Percentiles rank a stretch among this genome's conserved stretches.
These are phyloP conservation scores for Colletotrichum zoysiae DNA, from an alignment of 2,329 filamentous ascomycete genomes.

Conservation along the genomic window DNA sequence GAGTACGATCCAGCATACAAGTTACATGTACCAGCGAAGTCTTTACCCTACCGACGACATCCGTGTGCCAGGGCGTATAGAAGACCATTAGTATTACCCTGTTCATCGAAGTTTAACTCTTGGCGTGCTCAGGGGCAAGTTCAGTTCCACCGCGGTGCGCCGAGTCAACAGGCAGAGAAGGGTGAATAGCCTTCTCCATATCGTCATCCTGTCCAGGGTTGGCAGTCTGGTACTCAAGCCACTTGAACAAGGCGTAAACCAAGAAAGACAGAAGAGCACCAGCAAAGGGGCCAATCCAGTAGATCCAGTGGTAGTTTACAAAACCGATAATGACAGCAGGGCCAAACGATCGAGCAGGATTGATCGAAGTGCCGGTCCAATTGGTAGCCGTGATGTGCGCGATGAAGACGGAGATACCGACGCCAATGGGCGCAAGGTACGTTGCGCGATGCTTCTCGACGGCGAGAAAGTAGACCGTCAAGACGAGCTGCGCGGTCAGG, in stretches of 20 bases:
- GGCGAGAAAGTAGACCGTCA: conserved; percentile 77
- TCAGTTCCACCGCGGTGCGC: conserved; percentile 2
- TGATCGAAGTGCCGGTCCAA: conserved; percentile 63
- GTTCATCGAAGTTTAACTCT: no score
- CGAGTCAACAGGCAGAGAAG: conserved; percentile 1
- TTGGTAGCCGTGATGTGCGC: conserved; percentile 48
- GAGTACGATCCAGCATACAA: not conserved
- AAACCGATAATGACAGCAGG: conserved; percentile 60
- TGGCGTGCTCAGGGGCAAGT: not conserved
- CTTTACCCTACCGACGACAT: not conserved
- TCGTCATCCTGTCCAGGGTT: conserved; percentile 42
- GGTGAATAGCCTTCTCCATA: not conserved
- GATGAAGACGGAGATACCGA: conserved; percentile 75
- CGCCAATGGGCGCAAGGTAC: conserved; percentile 77
- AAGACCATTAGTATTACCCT: not conserved
- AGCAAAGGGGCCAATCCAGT: conserved; percentile 49
- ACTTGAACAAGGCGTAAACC: conserved; percentile 41
- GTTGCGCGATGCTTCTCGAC: conserved; percentile 81
- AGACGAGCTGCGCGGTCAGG: conserved; percentile 71
- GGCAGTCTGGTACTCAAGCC: conserved; percentile 40
- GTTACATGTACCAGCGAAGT: not conserved
- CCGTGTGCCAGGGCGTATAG: not conserved
- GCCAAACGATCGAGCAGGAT: conserved; percentile 64
- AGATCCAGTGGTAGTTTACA: conserved; percentile 64
- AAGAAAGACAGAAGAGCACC: conserved; percentile 27